Evolutionary conservation across 2,329 filamentous ascomycete species (phyloP), one percentile per base, ranked within the genome.

Genomic region (Beauveria bassiana): DNA sequence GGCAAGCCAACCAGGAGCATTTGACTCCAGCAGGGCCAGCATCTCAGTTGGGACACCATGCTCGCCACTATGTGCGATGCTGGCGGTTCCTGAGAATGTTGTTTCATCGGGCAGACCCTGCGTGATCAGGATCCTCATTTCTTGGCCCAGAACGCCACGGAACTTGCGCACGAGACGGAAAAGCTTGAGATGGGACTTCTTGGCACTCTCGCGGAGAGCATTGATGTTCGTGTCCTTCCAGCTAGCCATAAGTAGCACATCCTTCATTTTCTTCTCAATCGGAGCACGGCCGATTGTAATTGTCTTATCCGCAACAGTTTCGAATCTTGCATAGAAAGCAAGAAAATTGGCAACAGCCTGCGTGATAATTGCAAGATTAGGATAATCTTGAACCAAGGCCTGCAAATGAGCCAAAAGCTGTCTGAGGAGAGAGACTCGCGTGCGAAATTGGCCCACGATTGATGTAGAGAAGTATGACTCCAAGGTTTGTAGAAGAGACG

Each of bases 201-300:
- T 88, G 1, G 95, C 92, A 73, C 93, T 98, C 70, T 97, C 92
- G 66, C 88, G 85, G 18, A 99, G 78, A 1, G 91, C 90, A 53
- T 88, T 88, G 64, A 99, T 96, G 69, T 98, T 99, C 24, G 91
- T 96, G 68, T 99, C 95, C 72, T 96, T 97, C 96, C 96, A 99
- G 73, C 92, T 97, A 8, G 93, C 92, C 68, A 99, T 79, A 58
- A 96, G 85, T 18, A 99, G 83, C n/a, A 97, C 87, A 67, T 98
- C 90, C 71, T 89, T 93, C 82, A 98, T 91, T 62, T 91, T 86
- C 74, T 92, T 96, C 72, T 98, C 93, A n/a, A 98, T 81, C 0
- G 82, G 80, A 7, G 80, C 77, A 61, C 91, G 85, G n/a, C 87
- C 89, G 50, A 84, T 84, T 22, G 77, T 76, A 42, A 97, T 81